Percentiles rank a stretch among this genome's conserved stretches.
phyloP scores from a whole-genome alignment of 148 eudicot genomes.

The Rhododendron griersonianum region DNA sequence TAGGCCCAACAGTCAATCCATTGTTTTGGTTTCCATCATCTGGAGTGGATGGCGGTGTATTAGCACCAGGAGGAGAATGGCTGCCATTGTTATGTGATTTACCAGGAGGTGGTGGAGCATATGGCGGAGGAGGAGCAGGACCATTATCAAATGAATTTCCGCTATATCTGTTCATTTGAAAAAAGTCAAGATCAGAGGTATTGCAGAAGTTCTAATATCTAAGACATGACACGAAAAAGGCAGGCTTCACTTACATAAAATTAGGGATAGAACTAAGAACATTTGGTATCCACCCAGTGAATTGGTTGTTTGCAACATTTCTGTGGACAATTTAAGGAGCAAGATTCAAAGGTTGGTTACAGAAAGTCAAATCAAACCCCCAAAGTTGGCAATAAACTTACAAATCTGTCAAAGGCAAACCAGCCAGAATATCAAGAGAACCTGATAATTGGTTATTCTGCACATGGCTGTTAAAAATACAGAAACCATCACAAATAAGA shows the following conservation, averaged over 20 bases:
- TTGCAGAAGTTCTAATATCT: background rate
- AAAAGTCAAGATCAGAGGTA: conserved; percentile 1
- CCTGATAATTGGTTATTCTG: conserved; percentile 87
- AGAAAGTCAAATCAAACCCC: background rate
- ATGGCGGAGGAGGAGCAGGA: conserved; percentile 96
- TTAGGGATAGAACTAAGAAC: conserved; percentile 69
- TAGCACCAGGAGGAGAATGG: conserved; percentile 38
- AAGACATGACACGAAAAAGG: background rate
- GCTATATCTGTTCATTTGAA: conserved; percentile 43
- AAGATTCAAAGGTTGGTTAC: background rate
- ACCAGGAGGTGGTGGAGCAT: conserved; percentile 80
- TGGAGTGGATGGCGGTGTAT: conserved; percentile 36
- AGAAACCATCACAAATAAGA: conserved; percentile 17
- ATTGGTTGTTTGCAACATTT: conserved; percentile 84
- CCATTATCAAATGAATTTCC: conserved; percentile 89
- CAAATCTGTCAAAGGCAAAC: conserved; percentile 77
- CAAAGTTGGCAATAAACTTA: conserved; percentile 34
- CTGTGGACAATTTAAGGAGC: conserved; percentile 31
- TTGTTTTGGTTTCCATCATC: conserved; percentile 32
- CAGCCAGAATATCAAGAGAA: conserved; percentile 50
- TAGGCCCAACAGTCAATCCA: conserved; percentile 50
- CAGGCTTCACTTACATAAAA: conserved; percentile 56
- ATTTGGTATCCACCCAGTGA: conserved; percentile 86
- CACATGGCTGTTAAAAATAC: conserved; percentile 48
- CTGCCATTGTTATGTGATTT: conserved; percentile 39